Evolutionary conservation across 2,329 filamentous ascomycete species (phyloP), one percentile per base, ranked within the genome.

Genomic region (Cladophialophora yegresii): DNA sequence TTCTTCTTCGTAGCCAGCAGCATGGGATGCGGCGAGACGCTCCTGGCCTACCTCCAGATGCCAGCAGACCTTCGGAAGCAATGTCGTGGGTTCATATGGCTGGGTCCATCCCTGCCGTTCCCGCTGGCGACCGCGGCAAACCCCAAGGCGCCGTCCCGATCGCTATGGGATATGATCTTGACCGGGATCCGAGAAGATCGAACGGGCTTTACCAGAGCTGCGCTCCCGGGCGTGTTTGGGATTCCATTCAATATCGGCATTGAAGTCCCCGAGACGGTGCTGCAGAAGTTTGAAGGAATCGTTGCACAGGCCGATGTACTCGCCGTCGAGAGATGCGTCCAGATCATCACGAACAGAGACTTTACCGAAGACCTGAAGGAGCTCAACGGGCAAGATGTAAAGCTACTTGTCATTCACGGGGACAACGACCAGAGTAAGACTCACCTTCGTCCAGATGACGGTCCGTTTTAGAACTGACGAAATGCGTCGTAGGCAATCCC

Each of bases 11-110:
- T 74, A 6, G 70, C 69, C 3, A 62, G 69, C 8, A 74, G 72
- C 58, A 75, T 75, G 72, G 73, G 73, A 0, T 72, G 72, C 45
- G 73, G 72, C 2, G 72, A 75, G 56, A 71, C 68, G 7, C 57
- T 74, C 28, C 65, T 74, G 36, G 70, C 72, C 12, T 71, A 73
- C 59, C 67, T 70, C 36, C 47, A 47, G 5, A 58, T 68, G 62
- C 30, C 55, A 22, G 68, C 67, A 53, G 64, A 67, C 12, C 28
- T 67, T 7, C 26, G 62, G 36, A 45, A 59, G 20, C 49, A 54
- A 36, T 67, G 64, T 36, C 55, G 70, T 62, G 72, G 72, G 10
- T 70, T 73, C 57, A 62, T 74, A 51, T 73, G 72, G 71, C 62
- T 73, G 36, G 72, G 71, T 6, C 55, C 70, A 3, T 68, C 70